Conservation (phyloP, 164 flowering plant genomes). For the Santalum album region DNA sequence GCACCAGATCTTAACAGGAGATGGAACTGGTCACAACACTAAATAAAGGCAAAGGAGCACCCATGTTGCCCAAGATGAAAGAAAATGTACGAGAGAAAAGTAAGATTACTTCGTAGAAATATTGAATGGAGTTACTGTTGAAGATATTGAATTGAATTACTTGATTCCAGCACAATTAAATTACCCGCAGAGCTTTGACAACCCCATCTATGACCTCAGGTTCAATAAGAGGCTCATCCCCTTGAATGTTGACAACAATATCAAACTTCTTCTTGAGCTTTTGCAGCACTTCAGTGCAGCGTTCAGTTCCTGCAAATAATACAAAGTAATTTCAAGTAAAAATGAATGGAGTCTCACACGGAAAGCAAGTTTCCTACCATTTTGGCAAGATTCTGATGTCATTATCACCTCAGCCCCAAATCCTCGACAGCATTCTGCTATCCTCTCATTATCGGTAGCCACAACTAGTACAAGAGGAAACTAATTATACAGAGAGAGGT, state of each 20-base stretch:
- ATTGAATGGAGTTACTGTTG: not conserved
- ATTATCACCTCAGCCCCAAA: constrained; percentile 95
- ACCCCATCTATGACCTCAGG: constrained; percentile 94
- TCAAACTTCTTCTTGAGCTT: constrained; percentile 81
- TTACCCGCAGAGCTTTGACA: constrained; percentile 87
- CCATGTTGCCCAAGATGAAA: not conserved
- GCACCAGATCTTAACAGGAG: not conserved
- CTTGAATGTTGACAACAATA: constrained; percentile 94
- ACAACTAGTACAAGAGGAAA: constrained; percentile 44
- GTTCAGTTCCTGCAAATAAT: constrained; percentile 63
- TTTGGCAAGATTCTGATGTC: constrained; percentile 87
- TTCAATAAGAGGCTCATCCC: constrained; percentile 96
- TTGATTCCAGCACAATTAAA: not conserved
- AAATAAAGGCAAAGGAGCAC: not conserved
- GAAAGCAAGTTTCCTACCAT: constrained; percentile 39
- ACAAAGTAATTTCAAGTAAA: too few relatives aligned
- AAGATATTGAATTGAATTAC: not conserved
- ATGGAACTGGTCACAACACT: too few relatives aligned
- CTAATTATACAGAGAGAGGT: not conserved
- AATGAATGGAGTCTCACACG: constrained; percentile 2
- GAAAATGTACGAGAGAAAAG: too few relatives aligned
- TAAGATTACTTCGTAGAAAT: too few relatives aligned
- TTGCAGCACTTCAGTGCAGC: constrained; percentile 86
- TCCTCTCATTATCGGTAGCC: constrained; percentile 90
- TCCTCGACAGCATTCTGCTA: constrained; percentile 84